Evolutionary conservation across 441 rosid species (phyloP).

Genomic region (Omphalea diandra): DNA sequence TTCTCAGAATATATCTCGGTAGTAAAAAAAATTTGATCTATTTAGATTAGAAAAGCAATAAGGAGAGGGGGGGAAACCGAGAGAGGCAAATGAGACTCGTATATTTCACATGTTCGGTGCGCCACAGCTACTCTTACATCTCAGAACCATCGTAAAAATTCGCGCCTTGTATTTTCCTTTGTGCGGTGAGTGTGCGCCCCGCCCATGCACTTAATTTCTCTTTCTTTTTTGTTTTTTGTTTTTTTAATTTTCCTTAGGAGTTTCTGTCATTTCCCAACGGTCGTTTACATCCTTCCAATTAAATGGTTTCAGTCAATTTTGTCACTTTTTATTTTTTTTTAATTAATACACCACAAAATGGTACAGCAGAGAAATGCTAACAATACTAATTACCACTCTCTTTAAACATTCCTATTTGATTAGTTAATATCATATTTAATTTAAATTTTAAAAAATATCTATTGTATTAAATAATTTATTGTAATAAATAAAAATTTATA

Average conservation of each 20-base stretch:
- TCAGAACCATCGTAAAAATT: constrained; percentile 29
- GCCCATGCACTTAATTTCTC: neutral
- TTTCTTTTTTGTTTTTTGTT: neutral
- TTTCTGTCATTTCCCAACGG: neutral
- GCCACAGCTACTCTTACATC: neutral
- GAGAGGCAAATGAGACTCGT: neutral
- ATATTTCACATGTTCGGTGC: neutral
- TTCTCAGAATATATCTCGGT: neutral
- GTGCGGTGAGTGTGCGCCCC: neutral
- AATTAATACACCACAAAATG: too few relatives aligned
- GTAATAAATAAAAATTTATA: too few relatives aligned
- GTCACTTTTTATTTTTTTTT: too few relatives aligned
- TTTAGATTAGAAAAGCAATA: too few relatives aligned
- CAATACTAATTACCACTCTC: too few relatives aligned
- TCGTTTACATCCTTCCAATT: too few relatives aligned
- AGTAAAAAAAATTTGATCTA: neutral
- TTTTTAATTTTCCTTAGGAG: neutral
- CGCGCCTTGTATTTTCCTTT: constrained; percentile 35
- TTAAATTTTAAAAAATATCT: too few relatives aligned
- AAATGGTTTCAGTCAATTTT: too few relatives aligned
- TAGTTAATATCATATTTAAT: too few relatives aligned
- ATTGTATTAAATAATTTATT: too few relatives aligned
- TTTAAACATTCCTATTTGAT: too few relatives aligned
- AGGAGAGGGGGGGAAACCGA: neutral
- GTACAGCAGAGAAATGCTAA: too few relatives aligned